phyloP scores from a whole-genome alignment of 1,284 basidiomycete species.

The Crucibulum parvulum region DNA sequence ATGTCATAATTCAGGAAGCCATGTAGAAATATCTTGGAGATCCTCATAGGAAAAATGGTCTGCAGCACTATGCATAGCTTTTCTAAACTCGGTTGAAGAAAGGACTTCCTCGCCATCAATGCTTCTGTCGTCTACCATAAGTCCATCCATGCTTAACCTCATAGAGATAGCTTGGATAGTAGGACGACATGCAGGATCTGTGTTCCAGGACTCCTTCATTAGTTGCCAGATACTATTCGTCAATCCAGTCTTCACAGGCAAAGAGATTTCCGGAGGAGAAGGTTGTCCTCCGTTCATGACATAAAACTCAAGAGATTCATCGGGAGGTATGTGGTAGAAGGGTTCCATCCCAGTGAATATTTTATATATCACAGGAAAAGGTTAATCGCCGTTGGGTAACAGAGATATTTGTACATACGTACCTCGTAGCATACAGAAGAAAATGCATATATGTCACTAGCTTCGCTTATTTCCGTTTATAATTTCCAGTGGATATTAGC shows the following conservation, averaged over 20 bases:
- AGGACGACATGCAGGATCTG: background rate
- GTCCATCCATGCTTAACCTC: too few species aligned
- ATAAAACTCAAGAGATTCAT: background rate
- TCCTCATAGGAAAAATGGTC: too few species aligned
- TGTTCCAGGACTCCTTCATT: background rate
- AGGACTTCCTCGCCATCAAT: too few species aligned
- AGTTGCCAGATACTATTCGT: background rate
- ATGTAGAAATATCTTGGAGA: too few species aligned
- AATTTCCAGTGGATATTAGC: slow-evolving; percentile 2
- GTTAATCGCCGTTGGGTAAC: background rate
- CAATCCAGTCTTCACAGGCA: background rate
- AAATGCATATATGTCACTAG: slow-evolving; percentile 21
- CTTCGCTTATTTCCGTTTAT: slow-evolving; percentile 3
- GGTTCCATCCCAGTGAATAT: background rate
- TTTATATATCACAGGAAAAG: background rate
- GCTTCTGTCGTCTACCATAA: too few species aligned
- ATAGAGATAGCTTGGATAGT: too few species aligned
- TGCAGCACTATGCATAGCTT: too few species aligned
- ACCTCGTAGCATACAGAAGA: slow-evolving; percentile 23
- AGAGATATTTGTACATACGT: background rate
- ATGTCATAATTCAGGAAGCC: background rate
- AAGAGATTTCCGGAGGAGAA: background rate
- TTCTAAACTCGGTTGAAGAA: too few species aligned
- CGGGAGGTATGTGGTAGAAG: background rate
- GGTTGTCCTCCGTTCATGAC: background rate